Evolutionary conservation across 1,284 basidiomycete genomes (phyloP), one percentile per base, ranked within the genome.

Genomic region (Inonotus hispidus): DNA sequence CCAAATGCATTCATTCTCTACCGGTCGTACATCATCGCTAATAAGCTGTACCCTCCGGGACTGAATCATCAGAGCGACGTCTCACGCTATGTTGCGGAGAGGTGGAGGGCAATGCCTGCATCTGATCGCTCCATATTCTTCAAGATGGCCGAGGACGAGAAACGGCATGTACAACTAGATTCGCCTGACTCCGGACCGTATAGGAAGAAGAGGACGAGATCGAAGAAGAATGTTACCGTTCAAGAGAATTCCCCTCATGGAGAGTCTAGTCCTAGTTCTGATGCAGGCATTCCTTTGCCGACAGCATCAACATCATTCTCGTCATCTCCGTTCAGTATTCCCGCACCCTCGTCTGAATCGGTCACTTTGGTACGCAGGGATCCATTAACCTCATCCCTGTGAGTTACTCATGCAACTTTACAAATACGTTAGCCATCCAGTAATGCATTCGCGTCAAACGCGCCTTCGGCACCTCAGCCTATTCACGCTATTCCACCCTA

Each of bases 241-340:
- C 61, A 73, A 60, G 55, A 69, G 69, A 63, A 75, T 66, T 21
- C 74, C 68, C 35, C 69, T 68, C 13, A 71, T 71, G 32, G 32
- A 8, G 8, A 75, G 71, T 43, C 19, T 14, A 16, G 19, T 43
- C 3, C 19, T 23, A 27, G n/a, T 25, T 19, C 46, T 25, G 46
- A 25, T 25, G 6, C 46, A 11, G 14, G 23, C 1, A 14, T 7
- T 14, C 25, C 46, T 11, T 25, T 11, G 46, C 25, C 14, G 46
- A 0, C 46, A n/a, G 16, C n/a, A n/a, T n/a, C n/a, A n/a, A n/a
- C n/a, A n/a, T n/a, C n/a, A n/a, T 43, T 43, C 25, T 25, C 19
- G n/a, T 23, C 25, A 23, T 49, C 21, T 8, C 23, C 25, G 13
- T 4, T 14, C 10, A 14, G n/a, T 21, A 23, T 49, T 11, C 23